These are phyloP conservation scores for Dentipellis sp. DNA, from an alignment of 768 basidiomycete species.

Conservation along the genomic window DNA sequence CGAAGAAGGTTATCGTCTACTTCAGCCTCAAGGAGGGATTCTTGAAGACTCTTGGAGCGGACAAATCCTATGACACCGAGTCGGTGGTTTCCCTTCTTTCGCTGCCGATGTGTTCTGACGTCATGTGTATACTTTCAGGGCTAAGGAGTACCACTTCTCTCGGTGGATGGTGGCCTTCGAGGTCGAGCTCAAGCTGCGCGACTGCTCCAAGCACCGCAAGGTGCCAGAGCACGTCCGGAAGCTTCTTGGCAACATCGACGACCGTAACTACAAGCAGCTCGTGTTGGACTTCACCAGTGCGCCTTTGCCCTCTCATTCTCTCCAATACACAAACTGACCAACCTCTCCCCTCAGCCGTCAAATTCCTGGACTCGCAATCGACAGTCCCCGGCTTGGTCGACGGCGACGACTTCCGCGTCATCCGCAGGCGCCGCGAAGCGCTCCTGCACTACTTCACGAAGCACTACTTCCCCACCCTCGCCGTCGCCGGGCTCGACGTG, in stretches of 20 bases:
- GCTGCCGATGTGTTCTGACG: neutral
- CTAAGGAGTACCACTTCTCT: neutral
- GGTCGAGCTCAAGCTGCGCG: conserved; percentile 18
- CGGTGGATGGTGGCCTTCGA: conserved; percentile 21
- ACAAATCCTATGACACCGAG: neutral
- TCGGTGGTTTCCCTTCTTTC: neutral
- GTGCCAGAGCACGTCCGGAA: conserved; percentile 8
- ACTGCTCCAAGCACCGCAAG: conserved; percentile 11
- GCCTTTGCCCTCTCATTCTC: neutral
- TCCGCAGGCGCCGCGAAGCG: conserved; percentile 13
- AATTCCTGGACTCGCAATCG: neutral
- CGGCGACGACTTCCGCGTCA: conserved; percentile 7
- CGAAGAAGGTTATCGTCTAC: neutral
- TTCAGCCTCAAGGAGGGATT: neutral
- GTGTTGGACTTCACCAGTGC: conserved; percentile 17
- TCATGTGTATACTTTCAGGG: neutral
- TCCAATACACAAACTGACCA: too few relatives aligned
- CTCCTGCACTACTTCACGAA: conserved; percentile 15
- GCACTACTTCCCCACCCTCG: conserved; percentile 20
- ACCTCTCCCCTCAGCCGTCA: neutral
- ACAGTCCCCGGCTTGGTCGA: conserved; percentile 3
- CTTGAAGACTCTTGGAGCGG: neutral
- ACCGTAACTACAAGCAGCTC: conserved; percentile 15
- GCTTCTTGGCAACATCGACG: conserved; percentile 4
- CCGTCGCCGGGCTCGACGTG: conserved; percentile 16